Conservation (phyloP, 1,284 basidiomycete genomes). For the Tilletia horrida region DNA sequence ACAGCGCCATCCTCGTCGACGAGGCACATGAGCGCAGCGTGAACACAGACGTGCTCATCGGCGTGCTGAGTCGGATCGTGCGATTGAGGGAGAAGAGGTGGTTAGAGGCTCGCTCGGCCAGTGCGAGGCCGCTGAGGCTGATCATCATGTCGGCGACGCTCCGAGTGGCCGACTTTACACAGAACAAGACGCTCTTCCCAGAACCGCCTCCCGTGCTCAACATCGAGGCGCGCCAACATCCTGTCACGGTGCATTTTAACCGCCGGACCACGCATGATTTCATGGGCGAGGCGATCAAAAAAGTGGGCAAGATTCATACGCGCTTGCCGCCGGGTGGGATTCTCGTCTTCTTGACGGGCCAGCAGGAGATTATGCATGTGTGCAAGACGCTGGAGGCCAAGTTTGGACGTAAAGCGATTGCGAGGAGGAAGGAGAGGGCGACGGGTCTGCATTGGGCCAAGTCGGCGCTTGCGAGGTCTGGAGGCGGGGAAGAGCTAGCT, state of each 20-base stretch:
- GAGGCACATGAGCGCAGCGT: constrained; percentile 98
- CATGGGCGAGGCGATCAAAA: constrained; percentile 82
- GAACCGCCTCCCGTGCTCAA: constrained; percentile 75
- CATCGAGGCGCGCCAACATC: constrained; percentile 85
- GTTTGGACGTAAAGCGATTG: constrained; percentile 69
- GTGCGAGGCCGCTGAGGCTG: constrained; percentile 72
- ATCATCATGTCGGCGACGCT: constrained; percentile 99
- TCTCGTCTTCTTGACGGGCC: constrained; percentile 73
- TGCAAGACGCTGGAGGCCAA: constrained; percentile 71
- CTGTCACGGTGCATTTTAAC: constrained; percentile 91
- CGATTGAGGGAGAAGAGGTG: constrained; percentile 66
- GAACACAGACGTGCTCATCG: constrained; percentile 96
- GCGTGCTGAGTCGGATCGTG: constrained; percentile 86
- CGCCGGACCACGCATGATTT: constrained; percentile 82
- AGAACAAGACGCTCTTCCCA: constrained; percentile 78
- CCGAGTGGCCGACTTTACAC: constrained; percentile 85
- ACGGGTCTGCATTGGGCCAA: constrained; percentile 25
- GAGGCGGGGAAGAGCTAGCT: background rate
- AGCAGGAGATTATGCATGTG: constrained; percentile 69
- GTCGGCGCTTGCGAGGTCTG: background rate
- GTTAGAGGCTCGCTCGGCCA: constrained; percentile 28
- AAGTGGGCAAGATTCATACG: constrained; percentile 75
- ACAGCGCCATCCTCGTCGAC: constrained; percentile 84
- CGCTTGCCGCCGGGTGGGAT: constrained; percentile 70
- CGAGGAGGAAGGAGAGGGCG: constrained; percentile 56